These are phyloP conservation scores for Besnoitia besnoiti DNA, from an alignment of 169 alveolate species.

Conservation along the genomic window DNA sequence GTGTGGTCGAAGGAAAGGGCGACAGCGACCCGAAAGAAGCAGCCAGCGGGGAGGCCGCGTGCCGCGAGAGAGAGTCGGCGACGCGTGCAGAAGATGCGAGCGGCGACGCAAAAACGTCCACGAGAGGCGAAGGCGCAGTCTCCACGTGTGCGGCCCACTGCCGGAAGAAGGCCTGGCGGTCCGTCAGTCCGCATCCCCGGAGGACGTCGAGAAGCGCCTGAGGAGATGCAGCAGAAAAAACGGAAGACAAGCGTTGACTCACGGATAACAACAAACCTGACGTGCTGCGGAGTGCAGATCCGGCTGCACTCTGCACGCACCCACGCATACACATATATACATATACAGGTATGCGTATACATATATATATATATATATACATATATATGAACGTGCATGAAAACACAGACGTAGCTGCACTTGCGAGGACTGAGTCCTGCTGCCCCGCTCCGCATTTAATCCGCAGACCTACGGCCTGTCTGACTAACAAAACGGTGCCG, in stretches of 20 bases:
- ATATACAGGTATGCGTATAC: background rate
- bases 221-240: background rate
- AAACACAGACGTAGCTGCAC: background rate
- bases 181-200: background rate
- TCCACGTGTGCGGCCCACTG: constrained; percentile 10
- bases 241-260: too few relatives aligned
- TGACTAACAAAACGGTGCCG: background rate
- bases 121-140: background rate
- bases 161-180: background rate
- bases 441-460: too few relatives aligned
- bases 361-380: background rate
- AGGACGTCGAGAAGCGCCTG: background rate
- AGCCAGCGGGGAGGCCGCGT: background rate
- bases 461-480: too few relatives aligned
- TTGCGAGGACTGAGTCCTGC: too few relatives aligned
- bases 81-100: background rate
- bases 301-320: background rate
- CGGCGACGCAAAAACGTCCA: background rate
- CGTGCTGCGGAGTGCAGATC: too few relatives aligned
- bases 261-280: too few relatives aligned
- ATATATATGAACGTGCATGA: too few relatives aligned
- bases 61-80: background rate
- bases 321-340: too few relatives aligned
- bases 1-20: background rate
- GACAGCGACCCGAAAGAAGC: background rate